Evolutionary conservation across 495 filamentous ascomycete genomes (phyloP).

Genomic region (Sphaerosporella brunnea): DNA sequence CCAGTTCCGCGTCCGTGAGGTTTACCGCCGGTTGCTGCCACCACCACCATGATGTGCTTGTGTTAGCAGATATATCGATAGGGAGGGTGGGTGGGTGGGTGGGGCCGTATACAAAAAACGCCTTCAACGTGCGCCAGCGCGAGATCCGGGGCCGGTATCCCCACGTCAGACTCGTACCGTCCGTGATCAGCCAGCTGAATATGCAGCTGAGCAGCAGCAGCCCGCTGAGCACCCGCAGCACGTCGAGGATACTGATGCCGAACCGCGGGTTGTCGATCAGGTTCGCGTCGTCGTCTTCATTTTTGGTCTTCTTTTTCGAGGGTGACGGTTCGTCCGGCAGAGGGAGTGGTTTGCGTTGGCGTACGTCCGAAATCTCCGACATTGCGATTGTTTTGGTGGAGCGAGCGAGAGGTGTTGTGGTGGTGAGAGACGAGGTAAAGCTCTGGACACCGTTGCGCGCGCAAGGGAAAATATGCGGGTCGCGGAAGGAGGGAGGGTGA

Average conservation of each 20-base stretch:
- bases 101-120: constrained; percentile 38
- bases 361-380: background rate
- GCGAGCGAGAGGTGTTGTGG: no score
- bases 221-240: constrained; percentile 54
- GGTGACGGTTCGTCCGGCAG: background rate
- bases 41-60: no score
- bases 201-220: constrained; percentile 49
- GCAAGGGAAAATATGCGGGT: no score
- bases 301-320: background rate
- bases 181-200: constrained; percentile 65
- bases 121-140: constrained; percentile 41
- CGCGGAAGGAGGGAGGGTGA: no score
- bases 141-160: constrained; percentile 54
- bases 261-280: constrained; percentile 21
- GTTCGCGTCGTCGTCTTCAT: constrained; percentile 27
- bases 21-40: constrained; percentile 27
- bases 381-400: background rate
- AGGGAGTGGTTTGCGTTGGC: background rate
- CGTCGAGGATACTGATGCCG: constrained; percentile 46
- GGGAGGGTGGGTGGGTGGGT: background rate
- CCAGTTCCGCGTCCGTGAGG: constrained; percentile 55
- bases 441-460: no score
- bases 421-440: no score
- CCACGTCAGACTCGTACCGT: constrained; percentile 49
- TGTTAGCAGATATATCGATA: constrained; percentile 2